Base-by-base conservation (phyloP, 2,329 filamentous ascomycete genomes). In the Chalaropsis thielavioides region DNA sequence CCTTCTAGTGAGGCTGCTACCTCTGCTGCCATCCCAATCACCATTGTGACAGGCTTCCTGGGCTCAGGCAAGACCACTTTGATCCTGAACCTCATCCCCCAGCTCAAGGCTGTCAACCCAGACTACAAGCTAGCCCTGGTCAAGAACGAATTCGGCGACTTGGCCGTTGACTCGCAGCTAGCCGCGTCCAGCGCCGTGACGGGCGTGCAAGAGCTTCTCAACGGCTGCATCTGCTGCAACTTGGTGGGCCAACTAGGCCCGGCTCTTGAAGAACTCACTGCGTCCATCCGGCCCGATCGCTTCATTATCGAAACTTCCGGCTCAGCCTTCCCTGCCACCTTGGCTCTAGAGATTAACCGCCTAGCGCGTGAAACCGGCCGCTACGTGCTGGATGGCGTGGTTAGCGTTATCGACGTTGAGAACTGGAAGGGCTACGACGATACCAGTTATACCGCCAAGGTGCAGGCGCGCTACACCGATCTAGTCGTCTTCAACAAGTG, bases 211-310 rank as follows among this genome's bases (percentile, higher is more conserved):
- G 94, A 99, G 75, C 82, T 99, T 0, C 86, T 99, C 64, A 95
- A 96, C 74, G 94, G 92, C 69, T 97, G 94, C 77, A 97, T 99
- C 75, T 99, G 94, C 82, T 99, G 94, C 79, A 97, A 97, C 74
- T 87, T 97, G 31, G 92, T 99, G 67, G 94, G 94, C 17, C 90
- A 95, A 74, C 84, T 99, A 7, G 83, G 84, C 67, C 85, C 88
- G 60, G 92, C 92, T 1, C 84, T 99, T 19, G 77, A 82, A 54
- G 86, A 94, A 72, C 84, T 99, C 49, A 82, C 83, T 62, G 74
- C 77, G 27, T 74, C 73, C 15, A 66, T 68, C 4, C 68, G 69
- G 0, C 92, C 91, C 0, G 89, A 96, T 73, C 83, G 94, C 64
- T 94, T 99, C 74, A 84, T 99, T 63, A 86, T 99, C 73, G 94